Conservation (phyloP, 2,329 filamentous ascomycete species). For the Blastomyces gilchristii region DNA sequence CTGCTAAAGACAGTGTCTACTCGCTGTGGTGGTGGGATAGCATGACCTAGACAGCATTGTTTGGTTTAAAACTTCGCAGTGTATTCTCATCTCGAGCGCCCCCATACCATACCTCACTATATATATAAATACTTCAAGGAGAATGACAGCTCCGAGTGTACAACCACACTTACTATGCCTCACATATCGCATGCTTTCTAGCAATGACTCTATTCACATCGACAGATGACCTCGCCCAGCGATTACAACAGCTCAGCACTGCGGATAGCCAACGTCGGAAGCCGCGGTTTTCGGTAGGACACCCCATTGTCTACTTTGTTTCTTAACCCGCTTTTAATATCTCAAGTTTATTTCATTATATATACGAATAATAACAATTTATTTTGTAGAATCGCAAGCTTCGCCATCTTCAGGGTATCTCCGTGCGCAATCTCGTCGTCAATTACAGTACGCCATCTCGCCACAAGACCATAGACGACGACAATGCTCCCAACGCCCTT, state of each 20-base stretch:
- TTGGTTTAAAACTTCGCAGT: not conserved
- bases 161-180: constrained; percentile 1
- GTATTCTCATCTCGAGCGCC: not conserved
- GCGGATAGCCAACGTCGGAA: constrained; percentile 33
- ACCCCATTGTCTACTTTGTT: not conserved
- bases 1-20: not conserved
- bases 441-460: constrained; percentile 29
- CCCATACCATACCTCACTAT: too few species aligned
- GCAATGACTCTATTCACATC: constrained; percentile 1
- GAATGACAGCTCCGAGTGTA: constrained; percentile 1
- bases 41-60: not conserved
- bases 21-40: not conserved
- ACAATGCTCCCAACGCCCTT: constrained; percentile 57
- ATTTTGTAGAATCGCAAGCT: constrained; percentile 67
- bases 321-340: not conserved
- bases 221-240: constrained; percentile 1
- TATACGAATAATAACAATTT: not conserved
- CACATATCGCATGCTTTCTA: not conserved
- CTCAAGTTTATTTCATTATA: not conserved
- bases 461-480: constrained; percentile 61
- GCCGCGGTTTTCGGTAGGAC: constrained; percentile 43
- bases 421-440: constrained; percentile 74
- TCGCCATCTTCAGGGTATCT: constrained; percentile 77
- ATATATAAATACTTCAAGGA: not conserved
- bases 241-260: constrained; percentile 14